These are phyloP conservation scores for Aspergillus sp. DNA, from an alignment of 2,329 filamentous ascomycete genomes.

Conservation along the genomic window DNA sequence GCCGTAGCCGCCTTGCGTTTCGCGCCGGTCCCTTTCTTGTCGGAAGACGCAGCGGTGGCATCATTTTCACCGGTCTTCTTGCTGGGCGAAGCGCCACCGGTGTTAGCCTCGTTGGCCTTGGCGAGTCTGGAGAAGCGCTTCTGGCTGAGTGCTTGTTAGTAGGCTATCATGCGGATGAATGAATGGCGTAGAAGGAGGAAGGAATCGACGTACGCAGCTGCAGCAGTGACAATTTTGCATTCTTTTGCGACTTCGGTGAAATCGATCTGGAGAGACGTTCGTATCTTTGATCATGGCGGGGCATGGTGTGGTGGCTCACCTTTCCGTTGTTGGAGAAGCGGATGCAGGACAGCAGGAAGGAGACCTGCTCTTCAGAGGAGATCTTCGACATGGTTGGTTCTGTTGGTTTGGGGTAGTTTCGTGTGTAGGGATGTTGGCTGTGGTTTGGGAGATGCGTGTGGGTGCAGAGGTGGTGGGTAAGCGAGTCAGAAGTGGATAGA, in stretches of 20 bases:
- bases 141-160: neutral
- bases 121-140: slow-evolving; percentile 46
- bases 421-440: neutral
- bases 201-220: slow-evolving; percentile 57
- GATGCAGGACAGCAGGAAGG: slow-evolving; percentile 51
- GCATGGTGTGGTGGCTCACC: slow-evolving; percentile 39
- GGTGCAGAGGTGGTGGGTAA: neutral
- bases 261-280: slow-evolving; percentile 53
- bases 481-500: neutral
- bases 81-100: neutral
- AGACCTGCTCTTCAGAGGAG: slow-evolving; percentile 56
- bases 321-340: slow-evolving; percentile 58
- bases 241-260: slow-evolving; percentile 64
- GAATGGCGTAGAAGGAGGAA: neutral
- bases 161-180: neutral
- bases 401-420: neutral
- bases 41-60: slow-evolving; percentile 11
- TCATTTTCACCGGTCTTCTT: slow-evolving; percentile 15
- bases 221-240: slow-evolving; percentile 61
- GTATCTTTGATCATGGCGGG: neutral
- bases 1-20: slow-evolving; percentile 4
- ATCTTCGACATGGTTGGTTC: slow-evolving; percentile 46
- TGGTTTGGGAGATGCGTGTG: no score
- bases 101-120: slow-evolving; percentile 39
- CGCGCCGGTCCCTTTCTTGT: slow-evolving; percentile 18